Evolutionary conservation across 2,329 filamentous ascomycete species (phyloP).

Genomic region (Trichoderma sp.): DNA sequence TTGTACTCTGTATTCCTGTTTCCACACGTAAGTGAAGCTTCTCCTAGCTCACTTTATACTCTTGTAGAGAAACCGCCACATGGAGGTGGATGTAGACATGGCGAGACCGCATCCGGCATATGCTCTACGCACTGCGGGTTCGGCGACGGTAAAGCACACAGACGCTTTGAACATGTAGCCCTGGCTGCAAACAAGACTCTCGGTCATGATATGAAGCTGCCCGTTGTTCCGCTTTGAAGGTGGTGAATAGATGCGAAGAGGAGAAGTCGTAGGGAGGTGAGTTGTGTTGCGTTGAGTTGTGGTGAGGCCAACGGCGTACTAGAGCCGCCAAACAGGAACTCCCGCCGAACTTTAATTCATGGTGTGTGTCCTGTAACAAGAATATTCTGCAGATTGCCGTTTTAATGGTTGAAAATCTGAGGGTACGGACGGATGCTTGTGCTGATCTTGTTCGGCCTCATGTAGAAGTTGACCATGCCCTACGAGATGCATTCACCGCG

Average conservation of each 20-base stretch:
- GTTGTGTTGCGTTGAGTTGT: not conserved
- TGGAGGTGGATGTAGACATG: not conserved
- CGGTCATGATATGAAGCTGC: too few relatives aligned
- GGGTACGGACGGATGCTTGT: not conserved
- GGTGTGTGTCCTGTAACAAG: not conserved
- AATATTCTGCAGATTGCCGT: not conserved
- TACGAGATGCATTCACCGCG: not conserved
- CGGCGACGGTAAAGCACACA: not conserved
- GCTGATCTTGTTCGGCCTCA: not conserved
- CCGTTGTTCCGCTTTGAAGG: not conserved
- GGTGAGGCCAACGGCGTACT: not conserved
- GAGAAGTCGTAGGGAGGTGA: not conserved
- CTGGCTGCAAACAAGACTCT: not conserved
- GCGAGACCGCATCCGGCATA: conserved; percentile 4
- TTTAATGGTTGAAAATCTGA: not conserved
- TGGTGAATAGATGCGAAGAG: not conserved
- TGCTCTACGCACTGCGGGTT: not conserved
- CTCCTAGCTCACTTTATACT: conserved; percentile 1
- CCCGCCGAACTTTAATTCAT: not conserved
- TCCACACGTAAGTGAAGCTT: not conserved
- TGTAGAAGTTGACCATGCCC: not conserved
- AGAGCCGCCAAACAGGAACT: not conserved
- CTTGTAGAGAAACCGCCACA: not conserved
- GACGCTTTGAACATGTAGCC: not conserved
- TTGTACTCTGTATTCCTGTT: not conserved